Conservation (phyloP, 2,329 filamentous ascomycete species). For the Pseudocercospora eumusae region DNA sequence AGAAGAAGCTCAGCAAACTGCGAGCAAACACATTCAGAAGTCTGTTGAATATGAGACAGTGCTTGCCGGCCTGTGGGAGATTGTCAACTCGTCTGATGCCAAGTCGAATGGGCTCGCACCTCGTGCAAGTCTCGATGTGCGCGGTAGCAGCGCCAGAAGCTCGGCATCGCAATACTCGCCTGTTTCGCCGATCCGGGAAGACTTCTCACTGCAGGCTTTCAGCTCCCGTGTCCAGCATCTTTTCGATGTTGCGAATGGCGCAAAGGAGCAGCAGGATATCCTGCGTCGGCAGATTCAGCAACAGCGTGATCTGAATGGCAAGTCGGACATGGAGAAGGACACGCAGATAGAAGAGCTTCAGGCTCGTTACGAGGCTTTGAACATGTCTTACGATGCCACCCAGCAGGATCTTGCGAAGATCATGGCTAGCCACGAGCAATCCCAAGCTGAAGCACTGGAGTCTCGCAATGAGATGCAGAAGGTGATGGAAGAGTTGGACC, state of each 20-base stretch:
- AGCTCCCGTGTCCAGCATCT: constrained; percentile 76
- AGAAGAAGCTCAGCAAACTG: constrained; percentile 30
- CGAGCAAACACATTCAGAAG: constrained; percentile 39
- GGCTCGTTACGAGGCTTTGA: constrained; percentile 33
- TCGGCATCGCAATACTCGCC: constrained; percentile 29
- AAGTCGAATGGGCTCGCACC: constrained; percentile 46
- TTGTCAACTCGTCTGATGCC: constrained; percentile 47
- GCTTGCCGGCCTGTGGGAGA: constrained; percentile 56
- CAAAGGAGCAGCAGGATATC: constrained; percentile 86
- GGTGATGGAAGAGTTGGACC: constrained; percentile 43
- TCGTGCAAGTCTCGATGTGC: constrained; percentile 60
- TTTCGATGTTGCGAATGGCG: constrained; percentile 70
- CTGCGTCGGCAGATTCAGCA: constrained; percentile 92
- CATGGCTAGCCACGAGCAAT: constrained; percentile 33
- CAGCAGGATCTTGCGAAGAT: constrained; percentile 37
- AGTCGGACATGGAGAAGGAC: constrained; percentile 66
- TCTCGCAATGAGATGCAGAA: constrained; percentile 45
- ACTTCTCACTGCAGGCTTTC: constrained; percentile 75
- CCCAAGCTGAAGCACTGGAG: constrained; percentile 36
- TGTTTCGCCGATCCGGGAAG: constrained; percentile 39
- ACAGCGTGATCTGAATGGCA: constrained; percentile 87
- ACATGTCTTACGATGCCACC: constrained; percentile 31
- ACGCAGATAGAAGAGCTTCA: constrained; percentile 34
- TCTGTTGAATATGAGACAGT: constrained; percentile 59
- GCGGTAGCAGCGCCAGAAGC: constrained; percentile 38